Evolutionary conservation across 495 filamentous ascomycete species (phyloP), one percentile per base, ranked within the genome.

Genomic region (Glonium stellatum): DNA sequence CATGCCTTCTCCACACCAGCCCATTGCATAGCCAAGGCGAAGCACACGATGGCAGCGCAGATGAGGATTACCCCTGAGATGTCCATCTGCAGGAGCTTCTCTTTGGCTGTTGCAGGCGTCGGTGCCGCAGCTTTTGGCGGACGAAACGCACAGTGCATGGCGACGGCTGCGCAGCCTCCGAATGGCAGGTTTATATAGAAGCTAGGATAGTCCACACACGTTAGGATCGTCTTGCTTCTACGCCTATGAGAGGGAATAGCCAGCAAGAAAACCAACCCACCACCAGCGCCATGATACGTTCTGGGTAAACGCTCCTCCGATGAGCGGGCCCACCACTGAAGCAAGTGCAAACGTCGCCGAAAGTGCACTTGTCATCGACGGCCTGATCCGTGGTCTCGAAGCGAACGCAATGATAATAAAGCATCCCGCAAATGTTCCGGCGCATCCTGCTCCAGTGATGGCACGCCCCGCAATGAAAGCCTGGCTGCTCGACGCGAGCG

Each of bases 111-210:
- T 3, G 31, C 21, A 1, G 58, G 60, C 27, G 52, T 62, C 4
- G 59, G 60, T n/a, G 21, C 48, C 27, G 18, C 18, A 0, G 62
- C 66, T n/a, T 57, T 9, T 4, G 62, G 52, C 3, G 13, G 39
- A 13, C 13, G 12, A 36, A 72, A 64, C 53, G 70, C 57, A 18
- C 73, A 25, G 5, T 69, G 13, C 18, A 73, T 55, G 10, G 65
- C 39, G 5, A 54, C 58, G 10, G 61, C 36, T 36, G 66, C 56
- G 1, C 65, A 11, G 12, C 64, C 72, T 0, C 74, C 72, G 22
- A 69, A n/a, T 13, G 69, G 67, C 0, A 71, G 51, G 35, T 71
- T 71, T 57, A 69, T 69, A 60, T 80, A 81, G 35, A 54, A 23
- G 34, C 49, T n/a, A n/a, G n/a, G n/a, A n/a, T n/a, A n/a, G n/a